Evolutionary conservation across 495 filamentous ascomycete species (phyloP).

Genomic region (Alectoria sarmentosa): DNA sequence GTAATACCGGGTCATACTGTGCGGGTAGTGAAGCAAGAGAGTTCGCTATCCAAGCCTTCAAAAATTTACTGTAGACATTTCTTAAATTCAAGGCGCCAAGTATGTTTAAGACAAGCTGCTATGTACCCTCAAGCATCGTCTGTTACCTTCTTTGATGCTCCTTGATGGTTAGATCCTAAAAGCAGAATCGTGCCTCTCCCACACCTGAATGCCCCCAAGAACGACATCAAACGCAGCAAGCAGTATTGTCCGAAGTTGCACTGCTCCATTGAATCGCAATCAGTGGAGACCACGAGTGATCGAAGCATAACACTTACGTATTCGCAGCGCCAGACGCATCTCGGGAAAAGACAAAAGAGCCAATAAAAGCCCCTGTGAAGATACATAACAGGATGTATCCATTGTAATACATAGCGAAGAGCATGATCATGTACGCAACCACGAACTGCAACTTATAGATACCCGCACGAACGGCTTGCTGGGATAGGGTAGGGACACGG

Average conservation of each 20-base stretch:
- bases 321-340: not conserved
- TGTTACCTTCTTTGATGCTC: too few species aligned
- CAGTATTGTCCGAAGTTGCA: not conserved
- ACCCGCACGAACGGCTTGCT: constrained; percentile 55
- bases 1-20: too few species aligned
- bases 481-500: constrained; percentile 19
- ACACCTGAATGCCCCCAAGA: too few species aligned
- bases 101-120: too few species aligned
- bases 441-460: constrained; percentile 63
- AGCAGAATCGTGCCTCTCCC: too few species aligned
- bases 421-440: constrained; percentile 65
- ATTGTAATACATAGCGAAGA: constrained; percentile 63
- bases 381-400: constrained; percentile 30
- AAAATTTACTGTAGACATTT: too few species aligned
- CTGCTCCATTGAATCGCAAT: not conserved
- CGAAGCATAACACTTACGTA: not conserved
- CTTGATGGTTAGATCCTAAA: too few species aligned
- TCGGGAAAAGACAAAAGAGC: constrained; percentile 19
- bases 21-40: too few species aligned
- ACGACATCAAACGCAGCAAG: not conserved
- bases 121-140: too few species aligned
- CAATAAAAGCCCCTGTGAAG: constrained; percentile 16
- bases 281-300: not conserved
- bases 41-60: too few species aligned
- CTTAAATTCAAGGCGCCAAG: too few species aligned